Base-by-base conservation (phyloP, 352 stramenopile genomes). In the Ophiocytium majus region DNA sequence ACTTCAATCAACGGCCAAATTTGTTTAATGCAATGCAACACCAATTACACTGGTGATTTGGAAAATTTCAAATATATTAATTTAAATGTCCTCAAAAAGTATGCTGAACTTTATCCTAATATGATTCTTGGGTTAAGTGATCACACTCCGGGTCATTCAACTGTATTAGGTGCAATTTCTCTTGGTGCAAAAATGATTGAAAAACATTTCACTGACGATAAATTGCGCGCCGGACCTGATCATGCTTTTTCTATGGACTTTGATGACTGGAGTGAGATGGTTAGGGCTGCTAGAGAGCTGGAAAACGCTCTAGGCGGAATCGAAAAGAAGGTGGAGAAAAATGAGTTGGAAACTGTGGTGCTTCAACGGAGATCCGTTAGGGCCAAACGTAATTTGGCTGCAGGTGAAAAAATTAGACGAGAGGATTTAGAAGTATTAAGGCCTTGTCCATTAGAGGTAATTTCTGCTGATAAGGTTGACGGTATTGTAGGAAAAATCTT, bases 201-300 rank as follows among this genome's bases (percentile, higher is more conserved):
- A 71, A 71, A 71, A 71, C 57, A 71, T 28, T 71, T 71, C 57
- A 71, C 57, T 71, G 19, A 23, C 19, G 57, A 71, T 71, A 71
- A 71, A 71, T 23, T 23, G 19, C 57, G 23, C 28, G 19, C 23
- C 23, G 57, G 57, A 28, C 57, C 57, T 28, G 57, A 71, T 71
- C 57, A 71, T 71, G 28, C 23, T 23, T 23, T 28, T 71, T 71
- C 57, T 28, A 23, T 71, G 28, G 57, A 71, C 28, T 28, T 28
- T 28, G 19, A 23, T 71, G 57, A 71, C 23, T 71, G 23, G 28
- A 28, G 23, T 71, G 57, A 71, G 57, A 71, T 71, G 57, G 57
- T 71, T 71, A 23, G 57, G 28, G 23, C 57, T 23, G 28, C 28
- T 71, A 23, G 57, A 71, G 28, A 71, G 19, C 23, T 71, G 28